Evolutionary conservation across 2,329 filamentous ascomycete species (phyloP).

Genomic region (Pseudocercospora eumusae): DNA sequence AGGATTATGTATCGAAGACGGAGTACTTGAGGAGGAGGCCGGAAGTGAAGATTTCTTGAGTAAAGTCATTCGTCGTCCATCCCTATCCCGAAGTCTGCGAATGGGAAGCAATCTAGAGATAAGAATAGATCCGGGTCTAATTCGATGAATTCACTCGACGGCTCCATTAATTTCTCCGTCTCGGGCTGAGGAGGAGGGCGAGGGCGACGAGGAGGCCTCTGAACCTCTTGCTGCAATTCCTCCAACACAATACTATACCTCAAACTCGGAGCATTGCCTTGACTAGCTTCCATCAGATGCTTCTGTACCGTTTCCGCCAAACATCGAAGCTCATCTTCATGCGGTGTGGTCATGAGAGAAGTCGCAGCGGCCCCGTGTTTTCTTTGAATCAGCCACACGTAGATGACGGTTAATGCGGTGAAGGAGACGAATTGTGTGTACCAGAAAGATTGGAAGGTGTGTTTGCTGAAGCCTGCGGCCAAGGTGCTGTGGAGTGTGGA

Average conservation of each 20-base stretch:
- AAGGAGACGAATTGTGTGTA: conserved; percentile 44
- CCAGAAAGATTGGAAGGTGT: conserved; percentile 54
- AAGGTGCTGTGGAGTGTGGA: conserved; percentile 50
- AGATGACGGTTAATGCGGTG: conserved; percentile 54
- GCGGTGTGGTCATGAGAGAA: no score
- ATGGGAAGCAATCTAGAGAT: conserved; percentile 37
- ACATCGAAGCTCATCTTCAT: conserved; percentile 42
- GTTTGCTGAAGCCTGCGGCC: conserved; percentile 36
- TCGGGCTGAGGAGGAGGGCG: no score
- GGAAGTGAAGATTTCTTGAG: conserved; percentile 1
- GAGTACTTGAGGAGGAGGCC: conserved; percentile 41
- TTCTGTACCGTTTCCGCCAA: conserved; percentile 52
- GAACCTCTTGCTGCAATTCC: conserved; percentile 51
- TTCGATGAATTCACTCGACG: conserved; percentile 14
- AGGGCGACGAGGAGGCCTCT: no score
- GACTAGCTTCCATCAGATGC: conserved; percentile 47
- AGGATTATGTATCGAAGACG: conserved; percentile 62
- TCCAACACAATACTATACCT: conserved; percentile 57
- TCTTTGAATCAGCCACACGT: conserved; percentile 57
- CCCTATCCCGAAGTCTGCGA: conserved; percentile 25
- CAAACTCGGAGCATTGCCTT: conserved; percentile 48
- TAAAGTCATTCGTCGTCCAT: background rate
- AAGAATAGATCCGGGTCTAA: conserved; percentile 37
- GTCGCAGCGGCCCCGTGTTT: no score
- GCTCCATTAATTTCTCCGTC: background rate